These are phyloP conservation scores for Pichia ethanolica DNA, from an alignment of 805 yeast species.

Conservation along the genomic window DNA sequence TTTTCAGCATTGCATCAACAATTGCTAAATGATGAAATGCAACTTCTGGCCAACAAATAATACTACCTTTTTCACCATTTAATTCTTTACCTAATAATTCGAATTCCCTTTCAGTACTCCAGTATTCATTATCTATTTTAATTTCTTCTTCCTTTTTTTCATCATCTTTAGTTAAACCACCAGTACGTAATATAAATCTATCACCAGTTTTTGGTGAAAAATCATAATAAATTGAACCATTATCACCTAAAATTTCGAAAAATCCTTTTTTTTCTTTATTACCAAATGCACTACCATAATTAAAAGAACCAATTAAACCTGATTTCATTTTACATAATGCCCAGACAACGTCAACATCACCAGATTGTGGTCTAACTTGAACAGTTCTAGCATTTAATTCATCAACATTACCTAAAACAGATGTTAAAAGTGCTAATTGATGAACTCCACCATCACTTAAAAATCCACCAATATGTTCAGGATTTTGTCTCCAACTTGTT, in stretches of 20 bases:
- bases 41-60: conserved; percentile 49
- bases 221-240: conserved; percentile 68
- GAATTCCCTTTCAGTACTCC: conserved; percentile 38
- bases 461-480: conserved; percentile 90
- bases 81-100: conserved; percentile 37
- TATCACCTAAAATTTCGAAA: conserved; percentile 68
- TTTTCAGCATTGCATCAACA: conserved; percentile 76
- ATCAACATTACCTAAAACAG: conserved; percentile 67
- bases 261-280: conserved; percentile 62
- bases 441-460: conserved; percentile 96
- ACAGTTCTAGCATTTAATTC: conserved; percentile 68
- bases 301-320: conserved; percentile 72
- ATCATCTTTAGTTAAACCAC: conserved; percentile 53
- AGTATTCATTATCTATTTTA: conserved; percentile 37
- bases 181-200: conserved; percentile 33
- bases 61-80: conserved; percentile 15
- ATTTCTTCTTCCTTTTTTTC: conserved; percentile 28
- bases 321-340: conserved; percentile 56
- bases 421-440: conserved; percentile 81
- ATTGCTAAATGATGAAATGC: conserved; percentile 92
- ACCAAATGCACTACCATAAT: conserved; percentile 83
- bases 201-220: conserved; percentile 44
- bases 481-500: conserved; percentile 83
- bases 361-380: conserved; percentile 71
- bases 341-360: conserved; percentile 74